These are phyloP conservation scores for Flaveria linearis DNA, from an alignment of 129 eudicot species.

Conservation along the genomic window DNA sequence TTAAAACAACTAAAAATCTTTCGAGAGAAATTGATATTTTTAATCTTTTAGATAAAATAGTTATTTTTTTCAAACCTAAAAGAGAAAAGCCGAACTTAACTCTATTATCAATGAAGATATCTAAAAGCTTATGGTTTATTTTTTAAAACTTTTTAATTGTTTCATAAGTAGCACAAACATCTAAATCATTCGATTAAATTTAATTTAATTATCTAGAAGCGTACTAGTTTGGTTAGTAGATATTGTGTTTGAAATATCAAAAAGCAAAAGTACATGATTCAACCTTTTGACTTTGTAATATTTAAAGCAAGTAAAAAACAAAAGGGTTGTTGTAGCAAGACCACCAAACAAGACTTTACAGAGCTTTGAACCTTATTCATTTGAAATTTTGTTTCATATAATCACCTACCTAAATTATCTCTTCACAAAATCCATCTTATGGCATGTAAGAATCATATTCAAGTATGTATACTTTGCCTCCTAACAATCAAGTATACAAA, in stretches of 20 bases:
- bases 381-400: neutral
- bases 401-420: constrained; percentile 26
- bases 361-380: constrained; percentile 10
- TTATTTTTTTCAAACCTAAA: too few species aligned
- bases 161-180: neutral
- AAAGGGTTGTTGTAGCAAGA: constrained; percentile 36
- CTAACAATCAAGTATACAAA: neutral
- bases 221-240: neutral
- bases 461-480: neutral
- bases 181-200: neutral
- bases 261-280: constrained; percentile 1
- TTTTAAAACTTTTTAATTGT: neutral
- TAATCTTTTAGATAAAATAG: too few species aligned
- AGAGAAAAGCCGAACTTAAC: too few species aligned
- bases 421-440: neutral
- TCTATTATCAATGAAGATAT: too few species aligned
- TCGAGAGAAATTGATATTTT: too few species aligned
- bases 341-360: constrained; percentile 27
- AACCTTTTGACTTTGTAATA: constrained; percentile 24
- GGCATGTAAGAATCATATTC: too few species aligned
- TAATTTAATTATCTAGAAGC: neutral
- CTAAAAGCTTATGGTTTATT: too few species aligned
- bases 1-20: too few species aligned
- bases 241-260: neutral
- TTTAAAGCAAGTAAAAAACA: constrained; percentile 19